Evolutionary conservation across 352 stramenopile genomes (phyloP).

Genomic region (Globisporangium camurandrum): DNA sequence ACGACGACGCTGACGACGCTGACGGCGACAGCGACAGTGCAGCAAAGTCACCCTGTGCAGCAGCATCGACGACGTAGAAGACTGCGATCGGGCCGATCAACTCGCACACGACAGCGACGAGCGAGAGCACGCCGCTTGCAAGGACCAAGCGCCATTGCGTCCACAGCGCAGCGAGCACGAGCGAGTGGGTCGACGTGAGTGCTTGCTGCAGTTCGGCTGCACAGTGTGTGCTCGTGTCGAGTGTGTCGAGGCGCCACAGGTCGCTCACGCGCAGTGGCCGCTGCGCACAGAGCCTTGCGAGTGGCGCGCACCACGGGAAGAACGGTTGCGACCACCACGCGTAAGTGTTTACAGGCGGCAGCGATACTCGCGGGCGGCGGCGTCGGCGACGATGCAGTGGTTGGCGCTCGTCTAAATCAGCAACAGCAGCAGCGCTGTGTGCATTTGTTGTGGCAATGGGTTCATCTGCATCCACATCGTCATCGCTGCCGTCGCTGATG

Average conservation of each 20-base stretch:
- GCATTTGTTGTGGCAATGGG: too few species aligned
- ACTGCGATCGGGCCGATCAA: slow-evolving; percentile 21
- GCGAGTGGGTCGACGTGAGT: slow-evolving; percentile 12
- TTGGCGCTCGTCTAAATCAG: too few species aligned
- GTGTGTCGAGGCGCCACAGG: slow-evolving; percentile 23
- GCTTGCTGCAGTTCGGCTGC: slow-evolving; percentile 13
- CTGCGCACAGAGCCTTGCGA: slow-evolving; percentile 16
- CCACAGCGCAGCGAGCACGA: slow-evolving; percentile 16
- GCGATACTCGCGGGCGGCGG: too few species aligned
- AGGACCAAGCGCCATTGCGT: slow-evolving; percentile 17
- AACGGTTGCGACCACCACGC: slow-evolving; percentile 24
- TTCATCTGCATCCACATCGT: too few species aligned
- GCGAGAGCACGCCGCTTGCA: slow-evolving; percentile 21
- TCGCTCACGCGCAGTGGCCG: slow-evolving; percentile 21
- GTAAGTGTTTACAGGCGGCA: not conserved
- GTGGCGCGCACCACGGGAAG: slow-evolving; percentile 25
- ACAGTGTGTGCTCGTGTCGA: slow-evolving; percentile 16
- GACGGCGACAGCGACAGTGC: too few species aligned
- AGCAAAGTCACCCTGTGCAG: slow-evolving; percentile 15
- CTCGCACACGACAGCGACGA: slow-evolving; percentile 22
- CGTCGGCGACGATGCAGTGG: too few species aligned
- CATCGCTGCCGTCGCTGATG: too few species aligned
- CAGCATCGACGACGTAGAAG: slow-evolving; percentile 18
- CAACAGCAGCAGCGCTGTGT: too few species aligned
- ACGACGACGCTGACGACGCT: too few species aligned